Evolutionary conservation across 306 rosid species (phyloP), one percentile per base, ranked within the genome.

Genomic region (Geum urbanum): DNA sequence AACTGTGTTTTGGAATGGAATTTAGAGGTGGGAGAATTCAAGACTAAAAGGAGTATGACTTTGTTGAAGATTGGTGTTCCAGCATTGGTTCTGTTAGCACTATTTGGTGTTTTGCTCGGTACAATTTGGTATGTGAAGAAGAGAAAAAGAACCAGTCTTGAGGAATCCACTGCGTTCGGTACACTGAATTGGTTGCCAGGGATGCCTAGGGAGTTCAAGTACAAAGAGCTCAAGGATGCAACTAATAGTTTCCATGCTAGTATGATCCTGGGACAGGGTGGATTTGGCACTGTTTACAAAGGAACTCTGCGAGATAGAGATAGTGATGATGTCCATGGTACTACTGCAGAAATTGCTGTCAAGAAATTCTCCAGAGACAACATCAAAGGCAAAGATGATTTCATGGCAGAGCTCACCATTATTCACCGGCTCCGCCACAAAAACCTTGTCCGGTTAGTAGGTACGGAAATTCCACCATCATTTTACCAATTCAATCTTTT

Each of bases 361-460:
- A 85, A 85, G 84, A 66, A 63, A 74, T 85, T 85, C 55, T 76
- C 82, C 12, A 68, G 81, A 50, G 86, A 85, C 37, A 74, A 74
- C 64, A 69, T 82, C 41, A 52, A 81, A 60, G 74, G 89, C 58
- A 76, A 67, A 70, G 80, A 73, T 11, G 84, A 85, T 76, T 85
- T 85, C 79, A 50, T 82, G 72, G 89, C 85, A 40, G 89, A 82
- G 82, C 84, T 82, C 60, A 82, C 89, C 61, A 85, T 85, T 6
- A 85, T 85, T 74, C 84, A 85, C 66, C 77, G 83, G 13, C 89
- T 85, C 69, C 89, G 86, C 66, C 86, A 85, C 63, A 79, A 70
- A 67, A 79, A 85, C 74, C 86, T 85, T 22, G 86, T 82, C n/a
- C 74, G 84, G 27, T 68, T 85, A 74, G 76, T 81, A 14, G 89